These are phyloP conservation scores for Sporothrix euskadiensis DNA, from an alignment of 2,329 filamentous ascomycete species.

Conservation along the genomic window DNA sequence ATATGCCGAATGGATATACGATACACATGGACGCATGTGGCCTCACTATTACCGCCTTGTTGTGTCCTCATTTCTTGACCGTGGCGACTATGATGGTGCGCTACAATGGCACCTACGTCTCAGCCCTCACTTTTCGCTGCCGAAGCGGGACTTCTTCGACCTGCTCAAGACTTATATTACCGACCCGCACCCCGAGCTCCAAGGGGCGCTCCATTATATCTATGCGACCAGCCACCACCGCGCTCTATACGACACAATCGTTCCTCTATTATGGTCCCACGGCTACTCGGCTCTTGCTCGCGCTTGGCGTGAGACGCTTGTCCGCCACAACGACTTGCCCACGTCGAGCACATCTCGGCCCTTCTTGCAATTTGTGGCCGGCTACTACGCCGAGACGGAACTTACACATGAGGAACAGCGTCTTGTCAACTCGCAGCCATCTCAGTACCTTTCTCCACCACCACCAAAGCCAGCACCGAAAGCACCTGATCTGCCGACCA, in stretches of 20 bases:
- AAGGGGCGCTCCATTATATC: constrained; percentile 47
- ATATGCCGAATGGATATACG: constrained; percentile 48
- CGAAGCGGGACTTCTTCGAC: constrained; percentile 44
- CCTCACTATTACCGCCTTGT: constrained; percentile 53
- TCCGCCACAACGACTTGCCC: constrained; percentile 47
- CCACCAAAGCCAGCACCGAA: background rate
- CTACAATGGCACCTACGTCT: constrained; percentile 53
- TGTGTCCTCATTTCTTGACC: constrained; percentile 47
- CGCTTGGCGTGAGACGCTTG: constrained; percentile 50
- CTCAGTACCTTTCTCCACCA: background rate
- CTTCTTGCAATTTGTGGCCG: constrained; percentile 51
- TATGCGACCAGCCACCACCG: constrained; percentile 49
- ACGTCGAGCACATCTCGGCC: constrained; percentile 44
- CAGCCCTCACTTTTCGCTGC: constrained; percentile 46
- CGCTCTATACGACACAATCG: constrained; percentile 51
- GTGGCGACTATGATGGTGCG: constrained; percentile 43
- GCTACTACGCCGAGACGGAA: constrained; percentile 47
- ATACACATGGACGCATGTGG: constrained; percentile 47
- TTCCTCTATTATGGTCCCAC: constrained; percentile 53
- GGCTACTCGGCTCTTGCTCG: constrained; percentile 49
- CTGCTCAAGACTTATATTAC: constrained; percentile 43
- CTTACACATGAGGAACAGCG: constrained; percentile 44
- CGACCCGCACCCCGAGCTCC: constrained; percentile 42
- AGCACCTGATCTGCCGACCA: constrained; percentile 23
- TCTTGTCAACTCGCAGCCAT: constrained; percentile 25